Base-by-base conservation (phyloP, 176 grass and related monocot species). In the Zizania latifolia region DNA sequence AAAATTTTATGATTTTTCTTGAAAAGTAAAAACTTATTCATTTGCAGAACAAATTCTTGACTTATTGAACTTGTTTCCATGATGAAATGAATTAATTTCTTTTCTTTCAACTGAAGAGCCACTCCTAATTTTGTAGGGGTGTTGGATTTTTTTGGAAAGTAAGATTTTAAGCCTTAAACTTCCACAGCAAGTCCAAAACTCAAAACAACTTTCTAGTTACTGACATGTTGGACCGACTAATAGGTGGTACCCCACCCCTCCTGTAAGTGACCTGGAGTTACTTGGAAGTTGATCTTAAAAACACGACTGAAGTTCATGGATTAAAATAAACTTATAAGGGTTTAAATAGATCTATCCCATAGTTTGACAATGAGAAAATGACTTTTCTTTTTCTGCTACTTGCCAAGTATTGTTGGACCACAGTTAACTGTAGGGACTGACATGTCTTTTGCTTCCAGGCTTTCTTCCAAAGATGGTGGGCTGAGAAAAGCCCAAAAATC, bases 391-490 rank as follows among this genome's bases (percentile, higher is more conserved):
- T 39, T 80, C 2, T 77, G 10, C 68, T 65, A 59, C 31, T 68
- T 66, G 21, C 33, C 31, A 87, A 36, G 43, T 50, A 24, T 35
- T 68, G 33, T 33, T 79, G 41, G 68, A 66, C 62, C 27, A 29
- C 63, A 35, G n/a, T 60, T 58, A 51, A 21, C 45, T 32, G 53
- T 70, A 60, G 27, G 41, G 54, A 76, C 26, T 58, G 55, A 82
- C 8, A 35, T 80, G 58, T 51, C 11, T 22, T 53, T 46, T 78
- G 53, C 78, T 75, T 58, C 38, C 62, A 97, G 93, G 88, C 93
- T 27, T 97, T 97, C 74, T 97, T 97, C 83, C 93, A 97, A 89
- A 97, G 90, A 73, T 97, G 93, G 93, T 97, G 93, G 93, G 69
- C 22, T 33, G 82, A 97, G 77, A 79, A 97, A 88, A 97, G 79